phyloP scores from a whole-genome alignment of 2,329 filamentous ascomycete genomes.

The Calycina marina region DNA sequence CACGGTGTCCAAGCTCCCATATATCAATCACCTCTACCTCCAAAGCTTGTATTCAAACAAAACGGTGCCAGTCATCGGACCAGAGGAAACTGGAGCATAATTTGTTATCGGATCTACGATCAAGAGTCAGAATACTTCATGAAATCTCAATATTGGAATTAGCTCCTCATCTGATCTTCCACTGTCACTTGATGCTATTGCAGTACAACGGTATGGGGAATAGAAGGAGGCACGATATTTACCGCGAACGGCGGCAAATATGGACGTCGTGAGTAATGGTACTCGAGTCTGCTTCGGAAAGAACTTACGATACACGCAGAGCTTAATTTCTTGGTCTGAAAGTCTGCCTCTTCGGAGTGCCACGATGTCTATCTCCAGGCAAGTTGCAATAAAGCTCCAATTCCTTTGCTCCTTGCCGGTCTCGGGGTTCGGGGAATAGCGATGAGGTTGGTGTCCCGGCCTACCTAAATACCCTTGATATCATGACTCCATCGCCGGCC shows the following conservation, averaged over 20 bases:
- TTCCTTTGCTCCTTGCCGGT: too few species aligned
- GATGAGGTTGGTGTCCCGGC: too few species aligned
- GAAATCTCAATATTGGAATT: conserved; percentile 32
- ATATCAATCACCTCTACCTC: conserved; percentile 37
- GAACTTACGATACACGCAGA: conserved; percentile 22
- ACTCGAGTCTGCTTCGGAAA: too few species aligned
- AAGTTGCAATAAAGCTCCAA: conserved; percentile 33
- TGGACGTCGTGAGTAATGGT: conserved; percentile 24
- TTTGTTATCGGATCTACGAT: conserved; percentile 35
- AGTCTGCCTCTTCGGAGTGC: conserved; percentile 25
- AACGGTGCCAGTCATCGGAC: conserved; percentile 32
- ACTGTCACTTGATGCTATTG: conserved; percentile 29
- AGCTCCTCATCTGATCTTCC: conserved; percentile 36
- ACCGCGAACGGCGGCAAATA: conserved; percentile 29
- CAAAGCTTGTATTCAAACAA: conserved; percentile 22
- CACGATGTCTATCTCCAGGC: conserved; percentile 39
- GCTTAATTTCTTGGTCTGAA: conserved; percentile 37
- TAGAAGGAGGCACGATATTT: conserved; percentile 34
- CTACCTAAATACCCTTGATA: too few species aligned
- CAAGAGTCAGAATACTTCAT: conserved; percentile 31
- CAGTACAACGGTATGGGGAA: conserved; percentile 34
- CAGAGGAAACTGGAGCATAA: conserved; percentile 32
- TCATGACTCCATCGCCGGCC: too few species aligned
- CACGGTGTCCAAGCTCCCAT: conserved; percentile 34
- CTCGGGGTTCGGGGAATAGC: too few species aligned